Evolutionary conservation across 148 eudicot genomes (phyloP), one percentile per base, ranked within the genome.

Genomic region (Arbutus unedo): DNA sequence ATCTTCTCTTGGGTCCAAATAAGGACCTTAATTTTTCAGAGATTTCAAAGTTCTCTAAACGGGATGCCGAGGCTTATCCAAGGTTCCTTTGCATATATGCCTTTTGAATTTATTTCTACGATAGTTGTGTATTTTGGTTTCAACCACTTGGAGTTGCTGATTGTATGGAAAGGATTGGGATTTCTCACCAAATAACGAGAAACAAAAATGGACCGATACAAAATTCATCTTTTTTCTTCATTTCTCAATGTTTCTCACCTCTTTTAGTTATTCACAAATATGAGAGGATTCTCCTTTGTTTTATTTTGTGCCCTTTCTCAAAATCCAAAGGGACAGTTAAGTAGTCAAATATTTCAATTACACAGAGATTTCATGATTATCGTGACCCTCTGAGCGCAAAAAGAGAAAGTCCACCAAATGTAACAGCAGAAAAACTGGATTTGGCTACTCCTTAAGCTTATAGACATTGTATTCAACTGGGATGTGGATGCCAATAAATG

Each of bases 61-160:
- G 80, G 3, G 98, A 96, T 82, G 99, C 99, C 0, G 93, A 92
- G 54, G 95, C 98, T 87, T 94, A 91, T 83, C 92, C 96, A 11
- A 92, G 98, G 99, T 95, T 41, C 75, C 19, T 11, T 43, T 70
- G 60, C 80, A 78, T 78, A 5, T 60, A 2, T 66, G 16, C 71
- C 11, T 25, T 66, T 25, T 66, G 44, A 66, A 23, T 66, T 25
- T 66, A 25, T 66, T 31, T 66, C 71, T 3, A 66, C 43, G 0
- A 25, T 31, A 25, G 43, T 31, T 11, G 43, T 66, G 31, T 21
- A 21, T 62, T 62, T 23, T 62, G 68, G 84, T 62, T 62, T 8
- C 68, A 62, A 1, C 38, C 68, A 21, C 68, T 67, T 84, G 38
- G 23, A 62, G 38, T 31, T 31, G 38, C 38, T 31, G 38, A 62